Evolutionary conservation across 148 eudicot genomes (phyloP).

Genomic region (Silene latifolia): DNA sequence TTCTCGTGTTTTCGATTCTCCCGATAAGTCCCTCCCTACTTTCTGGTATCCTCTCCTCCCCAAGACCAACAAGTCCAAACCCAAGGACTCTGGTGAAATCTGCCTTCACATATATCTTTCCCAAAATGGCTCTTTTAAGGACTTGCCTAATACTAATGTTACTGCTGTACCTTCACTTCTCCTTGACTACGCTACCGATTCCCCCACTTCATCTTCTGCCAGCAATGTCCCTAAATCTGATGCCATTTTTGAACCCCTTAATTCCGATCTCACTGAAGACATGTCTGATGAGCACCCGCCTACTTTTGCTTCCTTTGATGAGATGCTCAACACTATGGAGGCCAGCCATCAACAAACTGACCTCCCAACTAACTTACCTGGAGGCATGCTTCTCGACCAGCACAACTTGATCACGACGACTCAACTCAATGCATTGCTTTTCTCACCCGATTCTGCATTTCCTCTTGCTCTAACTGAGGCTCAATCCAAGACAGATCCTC

Average conservation of each 20-base stretch:
- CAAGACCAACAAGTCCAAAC: slow-evolving; percentile 64
- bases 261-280: slow-evolving; percentile 31
- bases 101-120: slow-evolving; percentile 79
- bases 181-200: slow-evolving; percentile 30
- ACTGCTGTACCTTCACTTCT: slow-evolving; percentile 11
- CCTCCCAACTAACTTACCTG: slow-evolving; percentile 58
- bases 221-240: slow-evolving; percentile 36
- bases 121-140: slow-evolving; percentile 47
- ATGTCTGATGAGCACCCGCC: slow-evolving; percentile 37
- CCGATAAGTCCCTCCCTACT: slow-evolving; percentile 74
- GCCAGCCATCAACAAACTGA: slow-evolving; percentile 50
- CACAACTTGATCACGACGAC: slow-evolving; percentile 49
- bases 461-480: slow-evolving; percentile 38
- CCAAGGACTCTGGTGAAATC: slow-evolving; percentile 78
- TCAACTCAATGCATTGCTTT: slow-evolving; percentile 61
- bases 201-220: slow-evolving; percentile 36
- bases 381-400: slow-evolving; percentile 75
- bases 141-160: slow-evolving; percentile 23
- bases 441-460: slow-evolving; percentile 72
- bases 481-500: slow-evolving; percentile 59
- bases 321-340: slow-evolving; percentile 50
- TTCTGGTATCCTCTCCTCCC: slow-evolving; percentile 77
- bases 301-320: slow-evolving; percentile 53
- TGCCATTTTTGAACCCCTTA: slow-evolving; percentile 38
- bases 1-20: slow-evolving; percentile 72